Evolutionary conservation across 202 grass and related monocot species (phyloP), one percentile per base, ranked within the genome.

Genomic region (Musa balbisiana): DNA sequence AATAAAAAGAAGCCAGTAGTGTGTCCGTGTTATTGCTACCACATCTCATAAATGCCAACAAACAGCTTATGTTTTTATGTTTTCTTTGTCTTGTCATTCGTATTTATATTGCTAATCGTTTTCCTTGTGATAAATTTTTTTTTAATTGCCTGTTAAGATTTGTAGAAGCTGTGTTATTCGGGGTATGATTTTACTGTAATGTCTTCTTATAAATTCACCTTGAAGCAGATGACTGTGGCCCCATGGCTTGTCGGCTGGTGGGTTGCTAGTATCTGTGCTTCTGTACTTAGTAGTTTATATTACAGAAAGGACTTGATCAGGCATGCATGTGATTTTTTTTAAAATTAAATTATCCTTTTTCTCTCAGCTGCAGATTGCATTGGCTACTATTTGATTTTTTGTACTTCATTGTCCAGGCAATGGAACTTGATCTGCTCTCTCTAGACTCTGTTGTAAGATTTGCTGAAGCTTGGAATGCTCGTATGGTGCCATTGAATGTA

Each of bases 401-500:
- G 24, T 65, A 26, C 50, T n/a, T 51, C 23, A 60, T 51, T 66
- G 27, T 78, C 82, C 86, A 98, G 95, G 95, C 92, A 27, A 99
- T 99, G 95, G 95, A 99, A 82, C 89, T 99, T 76, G 89, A 99
- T 80, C 82, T 94, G 25, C 76, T 95, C 71, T 94, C 89, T 23
- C 87, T 99, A 2, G 80, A 92, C 55, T 99, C 95, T 0, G 87
- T 99, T 59, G 91, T 77, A 73, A 92, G 84, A 85, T 99, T 99
- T 89, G 83, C 95, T 74, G 85, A 95, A 84, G 64, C 85, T 27
- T 99, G 91, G 89, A 99, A 99, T 92, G 89, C 95, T 74, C 89
- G 87, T 81, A 82, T 86, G 81, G 87, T 75, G 54, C 91, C 91
- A 12, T 82, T 99, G 70, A 88, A 99, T 8, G 95, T 91, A 67